A percentile compares a stretch with the other conserved stretches of the same genome.
These are phyloP conservation scores for Cotoneaster glaucophyllus DNA, from an alignment of 306 rosid genomes.

Conservation along the genomic window DNA sequence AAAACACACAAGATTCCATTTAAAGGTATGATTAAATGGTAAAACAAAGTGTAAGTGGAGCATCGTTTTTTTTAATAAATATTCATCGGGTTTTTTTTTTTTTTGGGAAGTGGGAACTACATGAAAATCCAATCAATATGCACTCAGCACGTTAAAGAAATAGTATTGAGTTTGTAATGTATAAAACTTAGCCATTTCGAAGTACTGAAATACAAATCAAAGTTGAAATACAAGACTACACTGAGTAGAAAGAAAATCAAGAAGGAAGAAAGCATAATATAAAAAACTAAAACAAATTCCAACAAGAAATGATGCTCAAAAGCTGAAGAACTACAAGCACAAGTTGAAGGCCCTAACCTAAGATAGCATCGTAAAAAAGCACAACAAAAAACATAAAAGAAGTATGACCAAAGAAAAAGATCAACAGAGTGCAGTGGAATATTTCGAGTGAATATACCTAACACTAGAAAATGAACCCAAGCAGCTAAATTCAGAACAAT, in stretches of 20 bases:
- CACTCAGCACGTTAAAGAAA: too few species aligned
- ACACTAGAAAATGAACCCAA: neutral
- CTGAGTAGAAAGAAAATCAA: conserved; percentile 1
- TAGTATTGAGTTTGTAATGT: too few species aligned
- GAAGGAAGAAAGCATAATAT: neutral
- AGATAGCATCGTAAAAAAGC: neutral
- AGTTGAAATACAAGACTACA: too few species aligned
- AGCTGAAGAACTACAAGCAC: neutral
- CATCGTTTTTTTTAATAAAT: too few species aligned
- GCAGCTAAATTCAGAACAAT: neutral
- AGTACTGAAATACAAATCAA: too few species aligned
- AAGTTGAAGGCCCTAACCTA: neutral
- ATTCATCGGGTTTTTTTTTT: too few species aligned
- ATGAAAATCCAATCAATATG: too few species aligned
- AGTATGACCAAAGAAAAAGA: neutral
- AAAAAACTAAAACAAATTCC: neutral
- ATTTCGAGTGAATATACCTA: neutral
- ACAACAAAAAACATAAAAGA: neutral
- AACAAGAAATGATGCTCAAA: neutral
- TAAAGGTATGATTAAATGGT: too few species aligned
- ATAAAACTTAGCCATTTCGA: too few species aligned
- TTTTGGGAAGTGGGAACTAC: too few species aligned
- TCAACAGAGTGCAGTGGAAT: neutral
- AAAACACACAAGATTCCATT: too few species aligned
- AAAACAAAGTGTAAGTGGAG: too few species aligned